Base-by-base conservation (phyloP, 163 green algal genomes). In the Smithsoniella earleae region DNA sequence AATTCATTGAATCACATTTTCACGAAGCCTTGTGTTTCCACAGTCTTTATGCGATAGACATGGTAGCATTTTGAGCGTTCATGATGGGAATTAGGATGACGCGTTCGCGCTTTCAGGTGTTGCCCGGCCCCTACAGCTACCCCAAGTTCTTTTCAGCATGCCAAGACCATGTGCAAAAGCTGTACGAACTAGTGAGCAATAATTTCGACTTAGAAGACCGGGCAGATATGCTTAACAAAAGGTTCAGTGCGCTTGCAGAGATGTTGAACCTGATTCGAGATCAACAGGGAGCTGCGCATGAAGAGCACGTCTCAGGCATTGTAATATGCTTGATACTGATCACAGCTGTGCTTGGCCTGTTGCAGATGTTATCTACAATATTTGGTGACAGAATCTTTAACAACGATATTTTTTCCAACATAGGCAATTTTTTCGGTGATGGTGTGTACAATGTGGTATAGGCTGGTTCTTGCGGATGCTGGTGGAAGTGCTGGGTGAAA, bases 251-350 rank as follows among this genome's bases (percentile, higher is more conserved):
- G 1, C 27, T 69, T 18, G 43, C 58, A 40, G 34, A n/a, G 6
- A 69, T 69, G 58, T 33, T 69, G 25, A 31, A 69, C 43, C 8
- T 69, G 31, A 20, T 69, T 8, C 18, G 58, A 31, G 58, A 69
- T 69, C 58, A 69, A 13, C 58, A 69, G 25, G 28, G 27, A 16
- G 58, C 58, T 25, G 38, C 58, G 25, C 58, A 69, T 69, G 58
- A 69, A 25, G 58, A 69, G 58, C 31, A 69, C 6, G n/a, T 69
- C 20, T 30, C 31, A 33, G 22, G 58, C 27, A 69, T 69, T n/a
- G 58, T 69, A 4, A 69, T 69, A 43, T 43, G 38, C 6, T 33
- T 69, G 58, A 69, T 69, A 10, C 43, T 69, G 8, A 69, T 33
- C 18, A 69, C 58, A 38, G 43, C 25, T 25, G 38, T 30, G 22